Evolutionary conservation across 1,284 basidiomycete genomes (phyloP).

Genomic region (Hymenochaete sp.): DNA sequence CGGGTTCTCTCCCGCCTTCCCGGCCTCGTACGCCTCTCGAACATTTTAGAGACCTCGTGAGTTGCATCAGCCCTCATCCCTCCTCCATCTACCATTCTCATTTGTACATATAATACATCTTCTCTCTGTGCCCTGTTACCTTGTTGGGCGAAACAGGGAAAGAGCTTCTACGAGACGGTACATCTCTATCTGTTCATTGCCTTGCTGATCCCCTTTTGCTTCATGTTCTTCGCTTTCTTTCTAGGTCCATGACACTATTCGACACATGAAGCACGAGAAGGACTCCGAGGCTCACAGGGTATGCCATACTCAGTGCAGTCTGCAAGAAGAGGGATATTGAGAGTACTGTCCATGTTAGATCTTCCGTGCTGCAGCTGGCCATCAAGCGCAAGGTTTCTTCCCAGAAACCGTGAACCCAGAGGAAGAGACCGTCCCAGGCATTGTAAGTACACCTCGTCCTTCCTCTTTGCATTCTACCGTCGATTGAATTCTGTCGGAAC

Average conservation of each 20-base stretch:
- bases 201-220: slow-evolving; percentile 8
- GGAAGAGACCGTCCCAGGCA: slow-evolving; percentile 34
- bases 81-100: too few species aligned
- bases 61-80: too few species aligned
- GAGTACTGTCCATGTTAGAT: slow-evolving; percentile 35
- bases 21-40: slow-evolving; percentile 19
- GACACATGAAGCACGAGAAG: slow-evolving; percentile 52
- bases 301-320: too few species aligned
- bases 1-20: slow-evolving; percentile 11
- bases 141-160: slow-evolving; percentile 24
- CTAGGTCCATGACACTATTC: slow-evolving; percentile 30
- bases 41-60: slow-evolving; percentile 20
- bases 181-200: slow-evolving; percentile 2
- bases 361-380: slow-evolving; percentile 61
- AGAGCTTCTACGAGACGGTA: slow-evolving; percentile 4
- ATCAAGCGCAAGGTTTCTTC: slow-evolving; percentile 50
- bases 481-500: too few species aligned
- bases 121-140: slow-evolving; percentile 24
- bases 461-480: too few species aligned
- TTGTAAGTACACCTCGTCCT: too few species aligned
- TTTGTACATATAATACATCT: too few species aligned
- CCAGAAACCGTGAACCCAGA: slow-evolving; percentile 67
- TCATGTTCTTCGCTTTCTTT: neutral
- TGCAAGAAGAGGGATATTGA: too few species aligned
- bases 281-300: slow-evolving; percentile 83